Percentiles rank a stretch among this genome's conserved stretches.
These are phyloP conservation scores for Ophiostoma sp. DNA, from an alignment of 2,329 filamentous ascomycete species.

Conservation along the genomic window DNA sequence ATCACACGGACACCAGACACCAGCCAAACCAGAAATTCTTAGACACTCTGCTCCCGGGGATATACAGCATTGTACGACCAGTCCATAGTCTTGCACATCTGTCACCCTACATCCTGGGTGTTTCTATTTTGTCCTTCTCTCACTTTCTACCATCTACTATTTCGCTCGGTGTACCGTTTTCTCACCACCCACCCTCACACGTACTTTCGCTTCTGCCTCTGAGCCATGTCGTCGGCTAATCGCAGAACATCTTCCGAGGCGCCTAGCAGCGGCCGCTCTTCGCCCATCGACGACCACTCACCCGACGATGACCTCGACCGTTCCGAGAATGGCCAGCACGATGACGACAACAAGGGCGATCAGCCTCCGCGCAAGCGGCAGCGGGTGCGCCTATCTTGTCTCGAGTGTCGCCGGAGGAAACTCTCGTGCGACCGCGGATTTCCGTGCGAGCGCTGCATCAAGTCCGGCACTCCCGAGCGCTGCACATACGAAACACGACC, in stretches of 20 bases:
- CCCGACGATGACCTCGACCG: constrained; percentile 17
- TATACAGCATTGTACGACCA: background rate
- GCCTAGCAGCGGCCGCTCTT: constrained; percentile 22
- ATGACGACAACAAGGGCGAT: constrained; percentile 22
- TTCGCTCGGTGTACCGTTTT: background rate
- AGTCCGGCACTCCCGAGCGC: constrained; percentile 54
- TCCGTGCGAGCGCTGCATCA: constrained; percentile 57
- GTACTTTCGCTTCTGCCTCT: background rate
- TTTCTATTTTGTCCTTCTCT: background rate
- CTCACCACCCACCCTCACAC: constrained; percentile 1
- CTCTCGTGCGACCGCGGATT: constrained; percentile 57
- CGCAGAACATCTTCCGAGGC: constrained; percentile 15
- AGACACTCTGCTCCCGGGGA: background rate
- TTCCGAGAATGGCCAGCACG: constrained; percentile 19
- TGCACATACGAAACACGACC: constrained; percentile 54
- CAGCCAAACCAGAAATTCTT: background rate
- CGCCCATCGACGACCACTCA: constrained; percentile 19
- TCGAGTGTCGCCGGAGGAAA: constrained; percentile 56
- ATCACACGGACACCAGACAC: constrained; percentile 3
- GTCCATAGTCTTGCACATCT: background rate
- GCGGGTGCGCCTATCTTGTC: constrained; percentile 53
- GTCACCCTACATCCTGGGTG: background rate
- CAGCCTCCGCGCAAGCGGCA: constrained; percentile 49
- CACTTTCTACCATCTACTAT: background rate
- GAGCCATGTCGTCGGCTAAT: constrained; percentile 15